Conservation (phyloP, 2,329 filamentous ascomycete genomes). For the Diplocarpon rosae region DNA sequence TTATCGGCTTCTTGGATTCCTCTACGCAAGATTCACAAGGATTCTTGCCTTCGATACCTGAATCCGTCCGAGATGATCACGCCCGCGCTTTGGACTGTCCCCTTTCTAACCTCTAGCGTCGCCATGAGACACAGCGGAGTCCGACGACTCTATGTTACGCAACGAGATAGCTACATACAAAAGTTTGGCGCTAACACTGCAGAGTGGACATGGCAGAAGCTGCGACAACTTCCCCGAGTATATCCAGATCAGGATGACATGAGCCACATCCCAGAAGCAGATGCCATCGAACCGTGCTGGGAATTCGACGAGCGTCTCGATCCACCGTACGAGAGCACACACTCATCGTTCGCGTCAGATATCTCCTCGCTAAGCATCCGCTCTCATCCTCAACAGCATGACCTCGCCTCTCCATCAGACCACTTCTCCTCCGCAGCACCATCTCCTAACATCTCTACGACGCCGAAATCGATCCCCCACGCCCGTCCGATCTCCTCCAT, state of each 20-base stretch:
- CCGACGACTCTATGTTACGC: conserved; percentile 64
- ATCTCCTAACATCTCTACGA: conserved; percentile 20
- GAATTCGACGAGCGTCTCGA: conserved; percentile 55
- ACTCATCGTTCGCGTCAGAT: conserved; percentile 35
- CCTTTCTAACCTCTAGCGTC: conserved; percentile 58
- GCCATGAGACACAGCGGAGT: conserved; percentile 57
- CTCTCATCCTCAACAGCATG: conserved; percentile 28
- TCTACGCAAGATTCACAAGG: conserved; percentile 64
- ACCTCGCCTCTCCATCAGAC: conserved; percentile 23
- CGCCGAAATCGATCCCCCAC: conserved; percentile 18
- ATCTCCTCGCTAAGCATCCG: conserved; percentile 32
- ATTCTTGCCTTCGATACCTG: conserved; percentile 60
- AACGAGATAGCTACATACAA: conserved; percentile 64
- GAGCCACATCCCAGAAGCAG: conserved; percentile 45
- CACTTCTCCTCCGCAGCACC: conserved; percentile 24
- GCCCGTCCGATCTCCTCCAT: conserved; percentile 16
- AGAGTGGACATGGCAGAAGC: conserved; percentile 60
- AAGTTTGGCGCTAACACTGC: conserved; percentile 31
- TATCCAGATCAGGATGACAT: conserved; percentile 36
- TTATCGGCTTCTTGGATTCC: conserved; percentile 63
- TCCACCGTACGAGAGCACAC: conserved; percentile 35
- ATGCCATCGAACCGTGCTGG: conserved; percentile 57
- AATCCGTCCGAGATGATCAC: conserved; percentile 63
- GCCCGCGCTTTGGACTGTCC: conserved; percentile 57
- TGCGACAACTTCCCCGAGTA: conserved; percentile 51